Conservation (phyloP, 1,284 basidiomycete genomes). For the Tilletia caries region DNA sequence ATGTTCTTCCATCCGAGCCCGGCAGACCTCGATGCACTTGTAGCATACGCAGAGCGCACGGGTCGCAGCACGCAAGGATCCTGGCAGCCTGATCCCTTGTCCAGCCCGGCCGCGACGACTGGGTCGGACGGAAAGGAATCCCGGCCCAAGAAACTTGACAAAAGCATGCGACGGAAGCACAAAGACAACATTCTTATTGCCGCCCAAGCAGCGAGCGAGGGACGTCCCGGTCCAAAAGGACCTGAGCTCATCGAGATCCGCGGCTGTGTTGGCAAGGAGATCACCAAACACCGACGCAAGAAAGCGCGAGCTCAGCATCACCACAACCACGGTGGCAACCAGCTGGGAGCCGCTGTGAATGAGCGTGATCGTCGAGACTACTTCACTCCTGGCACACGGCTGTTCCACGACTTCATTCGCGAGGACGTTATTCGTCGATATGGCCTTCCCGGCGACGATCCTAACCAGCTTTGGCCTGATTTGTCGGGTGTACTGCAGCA, state of each 20-base stretch:
- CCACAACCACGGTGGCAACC: slow-evolving; percentile 12
- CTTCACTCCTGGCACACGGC: slow-evolving; percentile 42
- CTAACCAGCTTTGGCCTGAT: not conserved
- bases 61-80: slow-evolving; percentile 13
- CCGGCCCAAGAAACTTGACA: not conserved
- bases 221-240: not conserved
- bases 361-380: slow-evolving; percentile 54
- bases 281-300: slow-evolving; percentile 53
- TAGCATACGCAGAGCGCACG: slow-evolving; percentile 44
- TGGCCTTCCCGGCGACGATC: slow-evolving; percentile 15
- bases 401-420: slow-evolving; percentile 48
- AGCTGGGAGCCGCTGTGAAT: slow-evolving; percentile 39
- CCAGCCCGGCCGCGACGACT: not conserved
- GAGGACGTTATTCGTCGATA: slow-evolving; percentile 36
- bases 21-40: slow-evolving; percentile 50
- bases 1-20: slow-evolving; percentile 55
- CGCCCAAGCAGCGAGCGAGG: too few relatives aligned
- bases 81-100: not conserved
- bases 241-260: slow-evolving; percentile 51
- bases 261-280: slow-evolving; percentile 53
- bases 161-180: not conserved
- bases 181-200: not conserved
- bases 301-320: slow-evolving; percentile 24
- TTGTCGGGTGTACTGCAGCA: slow-evolving; percentile 25
- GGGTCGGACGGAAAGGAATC: not conserved